Base-by-base conservation (phyloP, 2,329 filamentous ascomycete genomes). In the Dryadomyces quercus-mongolicae region DNA sequence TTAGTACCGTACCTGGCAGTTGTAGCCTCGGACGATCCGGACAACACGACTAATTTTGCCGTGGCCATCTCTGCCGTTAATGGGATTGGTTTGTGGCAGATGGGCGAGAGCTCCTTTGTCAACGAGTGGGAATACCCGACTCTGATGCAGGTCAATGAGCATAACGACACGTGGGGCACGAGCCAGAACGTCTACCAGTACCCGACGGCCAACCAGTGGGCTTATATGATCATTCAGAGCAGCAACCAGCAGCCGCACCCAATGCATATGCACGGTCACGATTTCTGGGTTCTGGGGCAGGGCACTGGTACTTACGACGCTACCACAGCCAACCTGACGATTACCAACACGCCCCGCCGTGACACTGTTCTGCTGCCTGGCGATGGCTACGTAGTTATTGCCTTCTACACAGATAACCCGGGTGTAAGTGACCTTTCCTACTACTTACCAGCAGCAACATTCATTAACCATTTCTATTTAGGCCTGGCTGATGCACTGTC, bases 401-500 rank as follows among this genome's bases (percentile, higher is more conserved):
- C 68, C 0, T 77, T 75, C 59, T 60, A 67, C 54, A 66, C 71
- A 0, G 69, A 78, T 59, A 77, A 77, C 56, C 74, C 74, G 0
- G 74, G 74, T 22, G 61, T 51, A 43, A 48, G 55, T 47, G 40
- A n/a, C 20, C 31, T 25, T 16, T 5, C n/a, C 10, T 13, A 31
- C 13, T 15, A 49, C 46, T 46, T 21, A 46, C 4, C 2, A 34
- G 5, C 3, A 49, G 8, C 25, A 5, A 8, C 8, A 31, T 31
- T 31, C 4, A 8, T 16, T 49, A 49, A 49, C 49, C n/a, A 22
- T 20, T 5, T 5, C 16, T 12, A 42, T 42, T 42, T 43, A 52
- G 51, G 45, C 15, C 8, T 78, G 75, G 75, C 68, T 72, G 5
- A 71, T 78, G 60, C 75, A 79, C 65, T 79, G 76, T 62, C 76